phyloP scores from a whole-genome alignment of 345 rosid species.

The Chamaenerion angustifolium region DNA sequence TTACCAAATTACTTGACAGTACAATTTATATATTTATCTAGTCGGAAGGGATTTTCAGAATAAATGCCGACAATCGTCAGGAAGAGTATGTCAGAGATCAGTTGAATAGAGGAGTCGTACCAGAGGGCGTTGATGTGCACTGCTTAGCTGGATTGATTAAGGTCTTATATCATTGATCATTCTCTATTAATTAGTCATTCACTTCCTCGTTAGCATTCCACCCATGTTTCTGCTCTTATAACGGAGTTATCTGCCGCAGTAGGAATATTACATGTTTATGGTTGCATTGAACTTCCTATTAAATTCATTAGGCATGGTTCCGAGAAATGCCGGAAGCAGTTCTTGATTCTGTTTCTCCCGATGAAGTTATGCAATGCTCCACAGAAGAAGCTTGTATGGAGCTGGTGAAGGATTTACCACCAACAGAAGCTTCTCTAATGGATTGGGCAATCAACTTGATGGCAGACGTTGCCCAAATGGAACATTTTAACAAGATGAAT shows the following conservation, averaged over 20 bases:
- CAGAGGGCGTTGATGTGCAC: conserved; percentile 26
- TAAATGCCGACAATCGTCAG: conserved; percentile 32
- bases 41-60: conserved; percentile 40
- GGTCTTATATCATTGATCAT: conserved; percentile 10
- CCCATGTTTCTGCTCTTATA: no score
- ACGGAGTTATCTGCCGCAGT: no score
- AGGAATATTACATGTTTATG: no score
- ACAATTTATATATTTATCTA: neutral
- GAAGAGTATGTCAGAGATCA: conserved; percentile 33
- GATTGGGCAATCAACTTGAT: conserved; percentile 38
- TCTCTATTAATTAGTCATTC: no score
- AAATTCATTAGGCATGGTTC: conserved; percentile 27
- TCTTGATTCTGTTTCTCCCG: conserved; percentile 27
- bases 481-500: conserved; percentile 35
- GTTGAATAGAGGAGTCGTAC: conserved; percentile 26
- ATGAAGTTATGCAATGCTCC: conserved; percentile 27
- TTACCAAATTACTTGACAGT: no score
- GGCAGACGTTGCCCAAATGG: conserved; percentile 31
- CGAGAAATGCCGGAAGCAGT: conserved; percentile 32
- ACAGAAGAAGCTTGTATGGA: conserved; percentile 30
- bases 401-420: conserved; percentile 29
- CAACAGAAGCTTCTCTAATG: conserved; percentile 31
- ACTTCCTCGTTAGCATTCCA: no score
- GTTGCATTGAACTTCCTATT: no score
- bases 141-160: conserved; percentile 36